Conservation (phyloP, 352 stramenopile genomes). For the Pythium pectinolyticum region DNA sequence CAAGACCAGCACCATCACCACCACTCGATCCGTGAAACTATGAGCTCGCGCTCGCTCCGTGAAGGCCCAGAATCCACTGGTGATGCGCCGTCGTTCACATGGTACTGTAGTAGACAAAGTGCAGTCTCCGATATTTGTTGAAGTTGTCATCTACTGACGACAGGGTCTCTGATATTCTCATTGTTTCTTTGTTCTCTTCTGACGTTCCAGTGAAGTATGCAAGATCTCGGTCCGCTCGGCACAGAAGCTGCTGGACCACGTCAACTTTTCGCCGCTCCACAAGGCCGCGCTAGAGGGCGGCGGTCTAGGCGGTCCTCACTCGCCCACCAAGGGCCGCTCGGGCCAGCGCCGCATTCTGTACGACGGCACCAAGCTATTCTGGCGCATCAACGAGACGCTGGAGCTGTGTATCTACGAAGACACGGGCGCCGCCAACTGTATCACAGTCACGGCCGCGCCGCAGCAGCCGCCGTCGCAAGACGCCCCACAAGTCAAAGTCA, state of each 20-base stretch:
- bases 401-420: conserved; percentile 86
- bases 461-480: conserved; percentile 43
- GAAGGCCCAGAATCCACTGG: conserved; percentile 10
- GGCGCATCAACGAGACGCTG: conserved; percentile 85
- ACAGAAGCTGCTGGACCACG: conserved; percentile 86
- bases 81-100: conserved; percentile 69
- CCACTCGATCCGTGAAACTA: too few species aligned
- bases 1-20: too few species aligned
- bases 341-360: conserved; percentile 68
- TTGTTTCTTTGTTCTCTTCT: too few species aligned
- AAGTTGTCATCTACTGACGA: background rate
- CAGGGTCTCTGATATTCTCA: too few species aligned
- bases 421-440: conserved; percentile 51
- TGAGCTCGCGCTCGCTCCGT: conserved; percentile 22
- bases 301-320: conserved; percentile 20
- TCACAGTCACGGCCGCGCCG: conserved; percentile 70
- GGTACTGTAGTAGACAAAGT: conserved; percentile 29
- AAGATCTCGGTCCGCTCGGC: conserved; percentile 87
- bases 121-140: background rate
- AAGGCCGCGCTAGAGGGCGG: conserved; percentile 70
- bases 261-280: conserved; percentile 88
- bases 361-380: conserved; percentile 86
- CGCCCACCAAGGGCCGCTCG: conserved; percentile 22
- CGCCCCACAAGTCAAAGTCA: conserved; percentile 30
- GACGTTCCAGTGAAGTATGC: conserved; percentile 82